Evolutionary conservation across 805 yeast genomes (phyloP).

Genomic region (Zygotorulaspora florentina): DNA sequence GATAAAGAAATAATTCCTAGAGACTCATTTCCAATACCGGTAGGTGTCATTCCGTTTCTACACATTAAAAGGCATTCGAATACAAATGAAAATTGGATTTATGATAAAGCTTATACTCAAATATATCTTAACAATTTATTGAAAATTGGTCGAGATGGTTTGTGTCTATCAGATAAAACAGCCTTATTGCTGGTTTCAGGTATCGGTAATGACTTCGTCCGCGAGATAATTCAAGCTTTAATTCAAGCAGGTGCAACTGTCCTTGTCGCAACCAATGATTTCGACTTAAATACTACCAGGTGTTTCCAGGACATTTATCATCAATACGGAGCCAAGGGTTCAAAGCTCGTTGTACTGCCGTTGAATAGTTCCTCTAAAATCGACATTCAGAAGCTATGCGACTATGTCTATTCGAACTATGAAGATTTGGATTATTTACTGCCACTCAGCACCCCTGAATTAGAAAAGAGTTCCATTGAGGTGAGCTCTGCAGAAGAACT

Average conservation of each 20-base stretch:
- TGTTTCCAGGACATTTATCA: slow-evolving; percentile 78
- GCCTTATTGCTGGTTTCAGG: slow-evolving; percentile 85
- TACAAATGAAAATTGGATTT: slow-evolving; percentile 59
- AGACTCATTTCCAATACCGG: slow-evolving; percentile 40
- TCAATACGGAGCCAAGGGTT: slow-evolving; percentile 72
- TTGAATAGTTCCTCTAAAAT: slow-evolving; percentile 82
- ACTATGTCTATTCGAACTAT: slow-evolving; percentile 59
- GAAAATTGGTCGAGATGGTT: slow-evolving; percentile 89
- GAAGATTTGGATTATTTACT: slow-evolving; percentile 69
- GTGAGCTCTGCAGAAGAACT: slow-evolving; percentile 66
- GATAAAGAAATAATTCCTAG: neutral
- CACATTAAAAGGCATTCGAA: slow-evolving; percentile 61
- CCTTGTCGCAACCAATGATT: slow-evolving; percentile 80
- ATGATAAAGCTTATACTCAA: slow-evolving; percentile 61
- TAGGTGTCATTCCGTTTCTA: slow-evolving; percentile 76
- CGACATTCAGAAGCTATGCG: slow-evolving; percentile 62
- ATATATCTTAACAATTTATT: slow-evolving; percentile 67
- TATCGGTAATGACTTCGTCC: slow-evolving; percentile 4
- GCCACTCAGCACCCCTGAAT: slow-evolving; percentile 47
- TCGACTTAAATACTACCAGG: slow-evolving; percentile 77
- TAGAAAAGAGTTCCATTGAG: slow-evolving; percentile 52
- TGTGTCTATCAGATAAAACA: slow-evolving; percentile 98
- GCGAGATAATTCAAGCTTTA: slow-evolving; percentile 57
- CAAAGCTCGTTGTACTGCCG: slow-evolving; percentile 77
- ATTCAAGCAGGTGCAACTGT: slow-evolving; percentile 85